Percentiles rank a stretch among this genome's conserved stretches.
These are phyloP conservation scores for Neotropicomus parvogracilis DNA, from an alignment of 1,284 basidiomycete genomes.

Conservation along the genomic window DNA sequence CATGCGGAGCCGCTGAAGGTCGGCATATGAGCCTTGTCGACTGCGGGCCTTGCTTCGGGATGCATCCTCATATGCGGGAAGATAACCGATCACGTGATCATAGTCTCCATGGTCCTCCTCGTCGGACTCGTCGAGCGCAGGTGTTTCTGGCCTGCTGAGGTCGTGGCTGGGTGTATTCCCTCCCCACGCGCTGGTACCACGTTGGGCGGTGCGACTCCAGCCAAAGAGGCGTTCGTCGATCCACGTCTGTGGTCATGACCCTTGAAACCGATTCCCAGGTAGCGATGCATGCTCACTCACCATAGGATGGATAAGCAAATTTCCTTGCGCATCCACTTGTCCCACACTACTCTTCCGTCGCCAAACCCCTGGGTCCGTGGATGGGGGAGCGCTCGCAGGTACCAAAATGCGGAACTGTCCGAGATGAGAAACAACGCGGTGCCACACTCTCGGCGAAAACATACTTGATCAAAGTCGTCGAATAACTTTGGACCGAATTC, in stretches of 20 bases:
- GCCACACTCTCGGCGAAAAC: conserved; percentile 19
- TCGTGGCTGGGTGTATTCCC: conserved; percentile 53
- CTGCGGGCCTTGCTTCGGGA: conserved; percentile 51
- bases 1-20: conserved; percentile 66
- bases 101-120: conserved; percentile 79
- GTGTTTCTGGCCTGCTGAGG: conserved; percentile 61
- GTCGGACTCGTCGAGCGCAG: conserved; percentile 69
- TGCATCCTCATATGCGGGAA: conserved; percentile 49
- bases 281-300: conserved; percentile 28
- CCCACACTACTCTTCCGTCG: conserved; percentile 70
- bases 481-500: conserved; percentile 87
- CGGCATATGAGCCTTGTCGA: conserved; percentile 72
- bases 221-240: conserved; percentile 91
- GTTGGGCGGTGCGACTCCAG: conserved; percentile 73
- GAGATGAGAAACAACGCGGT: conserved; percentile 6
- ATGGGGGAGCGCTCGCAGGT: conserved; percentile 78
- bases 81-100: conserved; percentile 67
- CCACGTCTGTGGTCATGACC: conserved; percentile 57
- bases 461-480: conserved; percentile 82
- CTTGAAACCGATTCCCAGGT: conserved; percentile 1
- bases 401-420: conserved; percentile 75
- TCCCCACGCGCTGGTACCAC: conserved; percentile 76
- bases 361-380: conserved; percentile 65
- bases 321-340: conserved; percentile 75
- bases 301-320: conserved; percentile 79